Base-by-base conservation (phyloP, 345 rosid species). In the Durio zibethinus region DNA sequence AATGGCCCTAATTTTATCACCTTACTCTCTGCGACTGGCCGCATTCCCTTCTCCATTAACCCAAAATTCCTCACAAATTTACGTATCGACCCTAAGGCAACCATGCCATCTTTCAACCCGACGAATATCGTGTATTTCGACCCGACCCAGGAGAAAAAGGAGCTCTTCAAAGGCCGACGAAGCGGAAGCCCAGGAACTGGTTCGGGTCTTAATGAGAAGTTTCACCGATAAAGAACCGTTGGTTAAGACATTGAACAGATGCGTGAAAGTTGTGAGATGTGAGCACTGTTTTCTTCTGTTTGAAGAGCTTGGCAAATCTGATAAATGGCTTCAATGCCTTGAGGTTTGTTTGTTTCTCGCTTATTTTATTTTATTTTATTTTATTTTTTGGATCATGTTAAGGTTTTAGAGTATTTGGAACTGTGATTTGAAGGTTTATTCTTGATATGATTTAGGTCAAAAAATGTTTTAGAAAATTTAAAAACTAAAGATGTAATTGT, bases 311-410 rank as follows among this genome's bases (percentile, higher is more conserved):
- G 98, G 97, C 18, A 91, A 83, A 87, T 60, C 80, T 43, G 97
- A 90, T 36, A 89, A 91, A 45, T 94, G 98, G 97, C 91, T 89
- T 10, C 94, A 91, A 47, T 94, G 98, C 82, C 94, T 94, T 59
- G 95, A 93, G 97, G 98, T 93, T 38, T 31, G 36, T 76, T 47
- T 73, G 27, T 27, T 61, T 66, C 40, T n/a, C 27, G 5, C 54
- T 50, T 7, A 2, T 18, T 40, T 40, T 40, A 1, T 38, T 33
- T 1, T 1, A 1, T 50, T 10, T 21, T 23, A 35, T 66, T 50
- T 35, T 4, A 15, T 16, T 16, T 50, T 65, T 61, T 38, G 69
- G 31, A 60, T 56, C 50, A 57, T 47, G 75, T 81, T 48, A 21
- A 60, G 73, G 40, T 78, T 80, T 21, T 67, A 80, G n/a, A 57